These are phyloP conservation scores for Drosera capensis DNA, from an alignment of 148 eudicot species.

Conservation along the genomic window DNA sequence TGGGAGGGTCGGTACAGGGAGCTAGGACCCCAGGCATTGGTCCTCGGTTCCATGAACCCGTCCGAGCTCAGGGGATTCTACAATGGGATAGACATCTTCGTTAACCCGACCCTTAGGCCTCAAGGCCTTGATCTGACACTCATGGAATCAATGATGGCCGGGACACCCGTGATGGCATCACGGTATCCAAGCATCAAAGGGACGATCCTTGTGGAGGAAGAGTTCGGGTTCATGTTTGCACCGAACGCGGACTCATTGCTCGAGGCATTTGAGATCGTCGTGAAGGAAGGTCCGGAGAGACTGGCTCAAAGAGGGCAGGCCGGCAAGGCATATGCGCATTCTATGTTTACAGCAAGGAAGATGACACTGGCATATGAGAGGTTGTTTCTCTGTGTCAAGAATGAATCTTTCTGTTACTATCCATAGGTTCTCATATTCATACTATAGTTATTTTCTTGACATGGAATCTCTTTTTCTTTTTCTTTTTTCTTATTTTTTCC, in stretches of 20 bases:
- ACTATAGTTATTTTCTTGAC: too few species aligned
- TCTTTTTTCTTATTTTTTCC: too few species aligned
- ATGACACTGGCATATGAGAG: constrained; percentile 90
- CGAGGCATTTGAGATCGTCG: constrained; percentile 49
- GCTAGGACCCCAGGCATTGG: constrained; percentile 50
- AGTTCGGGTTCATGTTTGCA: constrained; percentile 71
- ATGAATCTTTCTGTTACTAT: constrained; percentile 52
- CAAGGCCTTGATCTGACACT: constrained; percentile 74
- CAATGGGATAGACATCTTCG: constrained; percentile 62
- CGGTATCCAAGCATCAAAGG: constrained; percentile 77
- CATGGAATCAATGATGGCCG: constrained; percentile 82
- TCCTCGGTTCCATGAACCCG: constrained; percentile 74
- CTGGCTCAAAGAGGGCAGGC: constrained; percentile 46
- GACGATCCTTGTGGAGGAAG: constrained; percentile 60
- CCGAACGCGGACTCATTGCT: constrained; percentile 54
- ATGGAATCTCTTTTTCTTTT: too few species aligned
- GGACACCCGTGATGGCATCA: constrained; percentile 77
- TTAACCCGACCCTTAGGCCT: constrained; percentile 69
- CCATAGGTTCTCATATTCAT: constrained; percentile 8
- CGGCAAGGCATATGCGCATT: constrained; percentile 32
- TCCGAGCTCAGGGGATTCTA: constrained; percentile 44
- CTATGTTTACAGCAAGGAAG: constrained; percentile 62
- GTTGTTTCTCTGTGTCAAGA: constrained; percentile 63
- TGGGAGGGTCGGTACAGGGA: constrained; percentile 66
- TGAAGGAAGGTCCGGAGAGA: constrained; percentile 41